phyloP scores from a whole-genome alignment of 495 filamentous ascomycete genomes.

The Podospora australis region DNA sequence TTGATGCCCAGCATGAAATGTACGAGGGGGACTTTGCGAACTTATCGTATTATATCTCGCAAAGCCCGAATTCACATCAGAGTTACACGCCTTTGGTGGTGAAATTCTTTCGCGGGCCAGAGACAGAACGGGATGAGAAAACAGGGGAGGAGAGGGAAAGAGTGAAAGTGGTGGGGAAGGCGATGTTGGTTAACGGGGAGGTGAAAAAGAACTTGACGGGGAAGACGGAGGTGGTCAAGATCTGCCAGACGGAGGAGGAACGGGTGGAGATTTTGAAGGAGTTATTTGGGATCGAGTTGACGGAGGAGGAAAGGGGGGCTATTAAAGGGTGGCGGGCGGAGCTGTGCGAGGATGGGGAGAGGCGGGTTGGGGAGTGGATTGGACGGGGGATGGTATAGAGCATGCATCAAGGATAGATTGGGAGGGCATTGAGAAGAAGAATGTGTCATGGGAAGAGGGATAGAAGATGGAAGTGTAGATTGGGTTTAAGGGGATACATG shows the following conservation, averaged over 20 bases:
- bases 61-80: conserved; percentile 41
- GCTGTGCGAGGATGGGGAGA: conserved; percentile 20
- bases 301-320: conserved; percentile 42
- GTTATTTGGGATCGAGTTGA: conserved; percentile 51
- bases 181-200: conserved; percentile 50
- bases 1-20: conserved; percentile 53
- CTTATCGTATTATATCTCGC: conserved; percentile 50
- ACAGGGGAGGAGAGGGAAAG: conserved; percentile 17
- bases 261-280: conserved; percentile 45
- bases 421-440: too few species aligned
- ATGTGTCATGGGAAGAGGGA: too few species aligned
- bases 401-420: too few species aligned
- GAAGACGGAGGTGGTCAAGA: conserved; percentile 44
- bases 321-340: conserved; percentile 46
- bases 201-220: conserved; percentile 56
- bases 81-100: conserved; percentile 45
- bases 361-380: background rate
- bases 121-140: too few species aligned
- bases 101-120: conserved; percentile 50
- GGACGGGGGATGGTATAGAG: background rate
- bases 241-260: conserved; percentile 45
- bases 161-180: conserved; percentile 49
- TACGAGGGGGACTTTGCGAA: conserved; percentile 54
- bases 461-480: too few species aligned
- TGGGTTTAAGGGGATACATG: too few species aligned